Evolutionary conservation across 768 basidiomycete species (phyloP).

Genomic region (Mycena sanguinolenta): DNA sequence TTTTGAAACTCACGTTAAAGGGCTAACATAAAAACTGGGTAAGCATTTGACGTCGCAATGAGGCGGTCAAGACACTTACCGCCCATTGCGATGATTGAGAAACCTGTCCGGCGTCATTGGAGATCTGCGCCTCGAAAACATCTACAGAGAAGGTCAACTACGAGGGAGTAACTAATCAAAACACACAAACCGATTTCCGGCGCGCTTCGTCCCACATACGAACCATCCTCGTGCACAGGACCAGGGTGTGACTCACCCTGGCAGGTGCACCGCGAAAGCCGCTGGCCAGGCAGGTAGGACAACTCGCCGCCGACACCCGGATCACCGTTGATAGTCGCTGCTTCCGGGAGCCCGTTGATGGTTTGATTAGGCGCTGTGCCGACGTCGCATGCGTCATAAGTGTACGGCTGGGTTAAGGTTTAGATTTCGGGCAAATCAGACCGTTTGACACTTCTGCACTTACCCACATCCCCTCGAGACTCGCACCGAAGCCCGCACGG

Average conservation of each 20-base stretch:
- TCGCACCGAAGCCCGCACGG: conserved; percentile 90
- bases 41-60: not conserved
- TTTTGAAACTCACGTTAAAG: conserved; percentile 74
- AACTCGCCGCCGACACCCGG: conserved; percentile 63
- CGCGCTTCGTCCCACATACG: conserved; percentile 84
- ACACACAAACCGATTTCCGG: conserved; percentile 76
- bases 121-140: conserved; percentile 86
- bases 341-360: conserved; percentile 69
- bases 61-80: conserved; percentile 55
- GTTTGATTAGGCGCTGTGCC: conserved; percentile 93
- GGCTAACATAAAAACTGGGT: conserved; percentile 55
- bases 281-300: conserved; percentile 91
- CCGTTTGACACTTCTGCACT: conserved; percentile 22
- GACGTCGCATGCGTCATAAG: conserved; percentile 90
- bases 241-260: conserved; percentile 89
- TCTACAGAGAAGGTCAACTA: conserved; percentile 43
- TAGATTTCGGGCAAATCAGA: not conserved
- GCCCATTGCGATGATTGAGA: conserved; percentile 90
- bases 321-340: conserved; percentile 76
- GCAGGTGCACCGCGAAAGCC: conserved; percentile 91
- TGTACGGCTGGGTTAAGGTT: conserved; percentile 72
- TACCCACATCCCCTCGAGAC: conserved; percentile 82
- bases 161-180: not conserved
- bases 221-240: conserved; percentile 80
- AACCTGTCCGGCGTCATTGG: conserved; percentile 59